Conservation (phyloP, 768 basidiomycete species). For the Boletus barrowsii region DNA sequence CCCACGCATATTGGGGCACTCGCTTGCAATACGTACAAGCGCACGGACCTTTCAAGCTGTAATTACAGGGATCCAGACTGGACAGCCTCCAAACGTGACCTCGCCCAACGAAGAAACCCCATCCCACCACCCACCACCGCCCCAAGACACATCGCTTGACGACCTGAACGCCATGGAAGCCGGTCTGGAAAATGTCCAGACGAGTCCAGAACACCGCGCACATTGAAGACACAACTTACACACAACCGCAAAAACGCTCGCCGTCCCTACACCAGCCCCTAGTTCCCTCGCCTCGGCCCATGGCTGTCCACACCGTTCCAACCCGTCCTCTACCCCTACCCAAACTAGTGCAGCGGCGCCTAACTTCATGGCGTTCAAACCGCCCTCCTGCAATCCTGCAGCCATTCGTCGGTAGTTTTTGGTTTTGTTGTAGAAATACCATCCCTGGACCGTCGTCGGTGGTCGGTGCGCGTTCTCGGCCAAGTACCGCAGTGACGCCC, state of each 20-base stretch:
- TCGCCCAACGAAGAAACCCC: slow-evolving; percentile 43
- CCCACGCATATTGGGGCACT: not conserved
- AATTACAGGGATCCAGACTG: slow-evolving; percentile 9
- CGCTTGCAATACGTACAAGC: slow-evolving; percentile 2
- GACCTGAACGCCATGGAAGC: slow-evolving; percentile 48
- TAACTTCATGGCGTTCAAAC: slow-evolving; percentile 51
- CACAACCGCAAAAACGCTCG: slow-evolving; percentile 51
- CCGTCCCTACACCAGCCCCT: slow-evolving; percentile 66
- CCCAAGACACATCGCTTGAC: slow-evolving; percentile 54
- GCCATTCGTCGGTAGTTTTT: slow-evolving; percentile 87
- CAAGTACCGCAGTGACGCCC: slow-evolving; percentile 73
- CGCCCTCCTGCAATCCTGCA: slow-evolving; percentile 68
- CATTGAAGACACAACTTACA: slow-evolving; percentile 38
- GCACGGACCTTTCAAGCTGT: slow-evolving; percentile 7
- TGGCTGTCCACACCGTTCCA: slow-evolving; percentile 34
- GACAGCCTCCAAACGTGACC: slow-evolving; percentile 27
- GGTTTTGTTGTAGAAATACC: slow-evolving; percentile 96
- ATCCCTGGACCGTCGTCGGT: slow-evolving; percentile 82
- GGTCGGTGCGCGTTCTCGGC: slow-evolving; percentile 92
- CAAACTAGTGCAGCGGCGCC: slow-evolving; percentile 44
- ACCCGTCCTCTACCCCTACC: slow-evolving; percentile 48
- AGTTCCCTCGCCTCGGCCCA: slow-evolving; percentile 47
- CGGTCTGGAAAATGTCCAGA: slow-evolving; percentile 43
- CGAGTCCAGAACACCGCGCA: not conserved
- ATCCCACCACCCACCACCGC: slow-evolving; percentile 53